A percentile compares a stretch with the other conserved stretches of the same genome.
Conservation (phyloP, 129 eudicot genomes). For the Helianthus annuus region DNA sequence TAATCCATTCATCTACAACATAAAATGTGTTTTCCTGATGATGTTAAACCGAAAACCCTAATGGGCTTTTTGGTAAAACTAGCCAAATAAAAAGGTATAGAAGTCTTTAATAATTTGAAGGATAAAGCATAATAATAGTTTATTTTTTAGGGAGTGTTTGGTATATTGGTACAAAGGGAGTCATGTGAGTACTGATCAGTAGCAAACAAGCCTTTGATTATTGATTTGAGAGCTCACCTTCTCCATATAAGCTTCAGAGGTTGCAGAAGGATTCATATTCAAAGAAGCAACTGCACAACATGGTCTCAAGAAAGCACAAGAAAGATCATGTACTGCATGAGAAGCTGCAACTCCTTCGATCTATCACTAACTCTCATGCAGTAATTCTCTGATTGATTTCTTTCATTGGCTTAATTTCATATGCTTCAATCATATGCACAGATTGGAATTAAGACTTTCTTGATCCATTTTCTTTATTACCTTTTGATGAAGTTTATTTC, state of each 20-base stretch:
- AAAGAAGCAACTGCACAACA: slow-evolving; percentile 26
- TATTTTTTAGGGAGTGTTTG: slow-evolving; percentile 25
- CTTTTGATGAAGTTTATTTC: no score
- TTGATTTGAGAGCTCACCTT: slow-evolving; percentile 56
- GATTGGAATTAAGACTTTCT: no score
- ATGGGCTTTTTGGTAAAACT: background rate
- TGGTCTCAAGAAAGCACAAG: slow-evolving; percentile 86
- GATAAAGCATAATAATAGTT: slow-evolving; percentile 5
- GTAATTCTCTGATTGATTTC: slow-evolving; percentile 49
- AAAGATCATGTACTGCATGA: slow-evolving; percentile 89
- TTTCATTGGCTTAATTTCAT: slow-evolving; percentile 33
- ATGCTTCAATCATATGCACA: slow-evolving; percentile 15
- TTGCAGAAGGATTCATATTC: slow-evolving; percentile 25
- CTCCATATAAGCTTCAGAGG: slow-evolving; percentile 49
- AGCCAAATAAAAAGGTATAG: background rate
- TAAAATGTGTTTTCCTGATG: background rate
- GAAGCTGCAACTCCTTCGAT: slow-evolving; percentile 97
- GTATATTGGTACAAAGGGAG: slow-evolving; percentile 36
- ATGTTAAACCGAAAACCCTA: background rate
- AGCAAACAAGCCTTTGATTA: slow-evolving; percentile 53
- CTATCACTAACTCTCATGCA: slow-evolving; percentile 97
- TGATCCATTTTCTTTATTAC: no score
- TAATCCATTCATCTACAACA: background rate
- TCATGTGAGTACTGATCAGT: slow-evolving; percentile 44
- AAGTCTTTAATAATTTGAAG: background rate